Conservation (phyloP, 176 grass and related monocot species). For the Cenchrus americanus region DNA sequence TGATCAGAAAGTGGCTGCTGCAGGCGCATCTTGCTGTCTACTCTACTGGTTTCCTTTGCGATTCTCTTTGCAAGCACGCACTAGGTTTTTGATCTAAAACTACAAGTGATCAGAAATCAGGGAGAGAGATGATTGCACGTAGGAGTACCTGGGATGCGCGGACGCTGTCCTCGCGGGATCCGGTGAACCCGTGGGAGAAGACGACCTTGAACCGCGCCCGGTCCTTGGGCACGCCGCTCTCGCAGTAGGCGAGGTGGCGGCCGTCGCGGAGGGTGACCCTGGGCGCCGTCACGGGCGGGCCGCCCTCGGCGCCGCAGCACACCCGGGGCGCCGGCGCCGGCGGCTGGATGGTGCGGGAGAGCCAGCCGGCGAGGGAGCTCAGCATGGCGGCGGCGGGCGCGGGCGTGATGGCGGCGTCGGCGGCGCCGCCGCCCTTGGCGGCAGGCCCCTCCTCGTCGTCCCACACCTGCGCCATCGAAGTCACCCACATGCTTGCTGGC, state of each 20-base stretch:
- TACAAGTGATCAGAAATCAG: too few species aligned
- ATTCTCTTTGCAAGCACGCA: too few species aligned
- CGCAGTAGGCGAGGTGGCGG: slow-evolving; percentile 75
- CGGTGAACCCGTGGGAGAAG: slow-evolving; percentile 81
- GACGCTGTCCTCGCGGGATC: slow-evolving; percentile 65
- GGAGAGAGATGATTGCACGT: too few species aligned
- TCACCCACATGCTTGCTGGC: slow-evolving; percentile 29
- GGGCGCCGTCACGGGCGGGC: slow-evolving; percentile 65
- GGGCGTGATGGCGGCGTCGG: neutral
- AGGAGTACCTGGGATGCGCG: slow-evolving; percentile 54
- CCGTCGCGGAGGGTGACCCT: slow-evolving; percentile 69
- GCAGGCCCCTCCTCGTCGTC: slow-evolving; percentile 44
- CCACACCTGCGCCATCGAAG: slow-evolving; percentile 55
- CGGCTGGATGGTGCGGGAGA: slow-evolving; percentile 47
- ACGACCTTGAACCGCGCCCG: slow-evolving; percentile 67
- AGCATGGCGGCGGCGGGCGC: slow-evolving; percentile 51
- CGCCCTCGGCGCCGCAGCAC: slow-evolving; percentile 70
- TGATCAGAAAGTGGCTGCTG: too few species aligned
- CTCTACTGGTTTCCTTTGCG: too few species aligned
- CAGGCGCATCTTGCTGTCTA: too few species aligned
- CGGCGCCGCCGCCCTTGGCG: neutral
- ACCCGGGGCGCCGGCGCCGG: slow-evolving; percentile 53
- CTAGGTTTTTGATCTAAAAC: too few species aligned
- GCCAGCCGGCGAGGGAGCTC: slow-evolving; percentile 54
- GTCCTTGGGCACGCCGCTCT: slow-evolving; percentile 73